Conservation (phyloP, 352 stramenopile genomes). For the Pythium biforme region DNA sequence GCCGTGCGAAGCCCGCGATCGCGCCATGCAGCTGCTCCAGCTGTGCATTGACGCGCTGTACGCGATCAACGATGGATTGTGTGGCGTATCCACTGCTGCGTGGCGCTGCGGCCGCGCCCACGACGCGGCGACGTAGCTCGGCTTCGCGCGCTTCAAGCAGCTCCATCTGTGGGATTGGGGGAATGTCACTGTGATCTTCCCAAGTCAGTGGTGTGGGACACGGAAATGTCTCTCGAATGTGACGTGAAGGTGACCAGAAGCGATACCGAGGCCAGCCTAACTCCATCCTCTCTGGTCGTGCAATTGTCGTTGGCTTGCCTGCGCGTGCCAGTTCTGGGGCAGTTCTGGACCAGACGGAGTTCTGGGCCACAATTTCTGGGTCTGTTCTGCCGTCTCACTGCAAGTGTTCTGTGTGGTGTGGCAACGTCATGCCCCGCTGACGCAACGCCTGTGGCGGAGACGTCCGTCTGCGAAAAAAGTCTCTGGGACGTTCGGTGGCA, state of each 20-base stretch:
- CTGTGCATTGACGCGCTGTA: slow-evolving; percentile 26
- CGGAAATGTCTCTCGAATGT: too few relatives aligned
- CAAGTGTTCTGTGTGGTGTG: background rate
- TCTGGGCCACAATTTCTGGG: too few relatives aligned
- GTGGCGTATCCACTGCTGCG: slow-evolving; percentile 23
- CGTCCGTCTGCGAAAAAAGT: background rate
- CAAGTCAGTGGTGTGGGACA: background rate
- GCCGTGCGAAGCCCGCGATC: slow-evolving; percentile 39
- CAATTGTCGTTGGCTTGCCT: background rate
- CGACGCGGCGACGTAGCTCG: slow-evolving; percentile 29
- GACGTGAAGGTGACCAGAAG: too few relatives aligned
- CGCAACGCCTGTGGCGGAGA: background rate
- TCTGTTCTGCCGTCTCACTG: slow-evolving; percentile 3
- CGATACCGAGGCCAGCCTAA: background rate
- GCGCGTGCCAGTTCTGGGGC: too few relatives aligned
- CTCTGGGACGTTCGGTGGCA: too few relatives aligned
- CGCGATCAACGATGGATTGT: slow-evolving; percentile 28
- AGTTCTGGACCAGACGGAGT: too few relatives aligned
- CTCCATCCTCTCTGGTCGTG: background rate
- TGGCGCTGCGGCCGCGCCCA: background rate
- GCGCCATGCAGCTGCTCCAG: slow-evolving; percentile 28
- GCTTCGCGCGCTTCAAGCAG: slow-evolving; percentile 53
- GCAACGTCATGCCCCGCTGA: slow-evolving; percentile 8
- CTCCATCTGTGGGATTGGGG: slow-evolving; percentile 36
- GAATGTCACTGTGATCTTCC: background rate